These are phyloP conservation scores for Yamadazyma blattariae DNA, from an alignment of 1,139 yeast species.

Conservation along the genomic window DNA sequence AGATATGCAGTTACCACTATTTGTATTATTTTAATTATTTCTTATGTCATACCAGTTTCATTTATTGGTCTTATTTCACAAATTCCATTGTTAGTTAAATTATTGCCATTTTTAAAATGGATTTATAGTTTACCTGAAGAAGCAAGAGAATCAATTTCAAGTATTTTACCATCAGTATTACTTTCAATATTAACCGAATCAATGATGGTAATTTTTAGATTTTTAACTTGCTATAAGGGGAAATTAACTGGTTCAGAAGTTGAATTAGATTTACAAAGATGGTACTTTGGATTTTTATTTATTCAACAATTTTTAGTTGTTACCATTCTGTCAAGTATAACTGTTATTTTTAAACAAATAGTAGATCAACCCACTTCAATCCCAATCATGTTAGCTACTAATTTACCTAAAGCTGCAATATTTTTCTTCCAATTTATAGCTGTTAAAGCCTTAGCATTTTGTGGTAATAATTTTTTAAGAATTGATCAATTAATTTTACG, in stretches of 20 bases:
- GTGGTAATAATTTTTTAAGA: slow-evolving; percentile 66
- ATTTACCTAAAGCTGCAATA: slow-evolving; percentile 78
- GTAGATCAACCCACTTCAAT: slow-evolving; percentile 71
- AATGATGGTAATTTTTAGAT: slow-evolving; percentile 51
- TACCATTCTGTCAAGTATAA: slow-evolving; percentile 78
- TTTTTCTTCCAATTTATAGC: slow-evolving; percentile 75
- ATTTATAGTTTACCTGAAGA: slow-evolving; percentile 51
- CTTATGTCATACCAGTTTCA: slow-evolving; percentile 73
- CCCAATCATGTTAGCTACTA: slow-evolving; percentile 67
- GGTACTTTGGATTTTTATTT: slow-evolving; percentile 70
- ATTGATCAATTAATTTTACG: slow-evolving; percentile 45
- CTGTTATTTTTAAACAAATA: slow-evolving; percentile 62
- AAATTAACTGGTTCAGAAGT: slow-evolving; percentile 53
- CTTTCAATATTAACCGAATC: slow-evolving; percentile 56
- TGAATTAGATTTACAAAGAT: slow-evolving; percentile 59
- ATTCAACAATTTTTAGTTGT: slow-evolving; percentile 83
- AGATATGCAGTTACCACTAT: slow-evolving; percentile 40
- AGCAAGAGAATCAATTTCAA: slow-evolving; percentile 50
- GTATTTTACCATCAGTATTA: slow-evolving; percentile 59
- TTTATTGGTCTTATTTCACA: slow-evolving; percentile 66
- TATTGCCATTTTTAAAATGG: slow-evolving; percentile 55
- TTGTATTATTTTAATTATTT: slow-evolving; percentile 45
- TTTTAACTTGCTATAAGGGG: slow-evolving; percentile 49
- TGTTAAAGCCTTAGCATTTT: slow-evolving; percentile 68
- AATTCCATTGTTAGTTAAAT: slow-evolving; percentile 52